Percentiles rank a stretch among this genome's conserved stretches.
phyloP scores from a whole-genome alignment of 2,329 filamentous ascomycete genomes.

The Aspergillus amoenus region DNA sequence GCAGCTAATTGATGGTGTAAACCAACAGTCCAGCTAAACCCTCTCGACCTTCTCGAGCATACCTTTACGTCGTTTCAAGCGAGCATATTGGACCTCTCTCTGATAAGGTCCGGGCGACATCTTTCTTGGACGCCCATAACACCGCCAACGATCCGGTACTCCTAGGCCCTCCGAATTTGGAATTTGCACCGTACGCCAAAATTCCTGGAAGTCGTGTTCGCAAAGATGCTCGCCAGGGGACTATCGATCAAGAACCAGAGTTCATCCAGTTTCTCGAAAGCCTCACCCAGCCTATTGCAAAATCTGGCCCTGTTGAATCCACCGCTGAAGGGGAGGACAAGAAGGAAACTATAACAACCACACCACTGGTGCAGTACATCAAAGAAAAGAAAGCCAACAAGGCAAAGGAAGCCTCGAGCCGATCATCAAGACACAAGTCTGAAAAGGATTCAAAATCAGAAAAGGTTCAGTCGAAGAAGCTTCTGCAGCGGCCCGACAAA shows the following conservation, averaged over 20 bases:
- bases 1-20: not conserved
- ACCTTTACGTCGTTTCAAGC: conserved; percentile 75
- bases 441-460: conserved; percentile 42
- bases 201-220: conserved; percentile 72
- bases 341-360: conserved; percentile 69
- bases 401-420: conserved; percentile 57
- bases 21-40: conserved; percentile 72
- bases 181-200: conserved; percentile 81
- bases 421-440: conserved; percentile 40
- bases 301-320: conserved; percentile 52
- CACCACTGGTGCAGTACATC: conserved; percentile 84
- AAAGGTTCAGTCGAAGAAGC: conserved; percentile 43
- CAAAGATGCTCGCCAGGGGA: conserved; percentile 82
- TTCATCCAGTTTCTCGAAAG: conserved; percentile 91
- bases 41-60: conserved; percentile 76
- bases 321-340: conserved; percentile 53
- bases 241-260: conserved; percentile 93
- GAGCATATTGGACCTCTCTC: conserved; percentile 67
- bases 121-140: conserved; percentile 80
- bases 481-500: conserved; percentile 41
- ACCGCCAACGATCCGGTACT: conserved; percentile 71
- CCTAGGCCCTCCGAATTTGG: conserved; percentile 74
- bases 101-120: conserved; percentile 65
- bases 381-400: conserved; percentile 87
- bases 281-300: conserved; percentile 71